Base-by-base conservation (phyloP, 495 filamentous ascomycete species). In the Penicillium coprophilum region DNA sequence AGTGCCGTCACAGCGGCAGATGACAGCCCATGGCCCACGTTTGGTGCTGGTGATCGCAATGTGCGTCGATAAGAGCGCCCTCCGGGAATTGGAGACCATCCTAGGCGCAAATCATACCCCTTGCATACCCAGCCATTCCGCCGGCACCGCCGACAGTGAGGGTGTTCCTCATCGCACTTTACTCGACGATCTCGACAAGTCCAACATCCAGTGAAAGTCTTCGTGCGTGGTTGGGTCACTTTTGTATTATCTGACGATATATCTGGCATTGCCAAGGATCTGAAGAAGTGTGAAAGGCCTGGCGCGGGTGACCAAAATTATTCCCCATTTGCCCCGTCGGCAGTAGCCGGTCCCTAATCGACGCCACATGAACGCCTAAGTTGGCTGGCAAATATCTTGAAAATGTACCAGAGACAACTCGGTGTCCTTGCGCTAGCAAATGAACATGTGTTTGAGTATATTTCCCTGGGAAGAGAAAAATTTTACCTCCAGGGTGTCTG, bases 161-260 rank as follows among this genome's bases (percentile, higher is more conserved):
- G 77, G 20, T 66, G 68, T 27, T 66, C 59, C 43, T 78, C 75
- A 46, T 77, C 77, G 43, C 77, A 80, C 50, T 79, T 79, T 15
- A 79, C 68, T 30, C 70, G 62, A 38, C 77, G 68, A 23, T 66
- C 64, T 43, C 74, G 72, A 41, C 59, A 60, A 27, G 63, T 71
- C 64, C 63, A 64, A 20, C 68, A 71, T 12, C 67, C 67, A 19
- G 67, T 68, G 21, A 69, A 67, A 9, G 64, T 69, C 45, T 66
- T 66, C 7, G 58, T 61, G 44, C 64, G 64, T 27, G 46, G 34
- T 61, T 66, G 64, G n/a, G 60, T 49, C 24, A 43, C 17, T 39
- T 34, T 63, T 36, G 53, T 52, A 53, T 46, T 64, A 17, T 30
- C 32, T 23, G 59, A 39, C 12, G 55, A 40, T 44, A 38, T 46